Evolutionary conservation across 2,329 filamentous ascomycete genomes (phyloP).

Genomic region (Neoarthrinium moseri): DNA sequence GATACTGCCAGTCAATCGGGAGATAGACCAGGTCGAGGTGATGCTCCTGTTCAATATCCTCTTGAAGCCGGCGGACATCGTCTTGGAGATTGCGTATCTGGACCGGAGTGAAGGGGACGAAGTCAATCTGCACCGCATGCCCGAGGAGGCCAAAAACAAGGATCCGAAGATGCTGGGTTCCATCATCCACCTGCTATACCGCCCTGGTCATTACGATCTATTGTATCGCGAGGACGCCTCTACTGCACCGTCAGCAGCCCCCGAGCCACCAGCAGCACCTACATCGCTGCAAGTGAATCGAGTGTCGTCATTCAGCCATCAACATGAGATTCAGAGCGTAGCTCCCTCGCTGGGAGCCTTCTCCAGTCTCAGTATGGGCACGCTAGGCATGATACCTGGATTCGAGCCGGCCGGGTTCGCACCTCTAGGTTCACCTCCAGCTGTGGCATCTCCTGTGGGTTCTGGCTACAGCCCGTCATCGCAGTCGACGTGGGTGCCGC

Average conservation of each 20-base stretch:
- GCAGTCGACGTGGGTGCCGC: slow-evolving; percentile 35
- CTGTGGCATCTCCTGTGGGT: slow-evolving; percentile 32
- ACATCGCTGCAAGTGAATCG: slow-evolving; percentile 52
- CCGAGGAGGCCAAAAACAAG: slow-evolving; percentile 48
- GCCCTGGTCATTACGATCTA: slow-evolving; percentile 88
- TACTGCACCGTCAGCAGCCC: slow-evolving; percentile 21
- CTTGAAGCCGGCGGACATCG: slow-evolving; percentile 74
- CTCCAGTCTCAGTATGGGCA: slow-evolving; percentile 39
- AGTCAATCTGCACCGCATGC: slow-evolving; percentile 71
- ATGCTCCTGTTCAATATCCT: slow-evolving; percentile 75
- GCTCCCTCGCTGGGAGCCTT: slow-evolving; percentile 39
- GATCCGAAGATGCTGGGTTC: slow-evolving; percentile 43
- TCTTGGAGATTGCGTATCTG: slow-evolving; percentile 86
- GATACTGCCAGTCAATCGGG: slow-evolving; percentile 73
- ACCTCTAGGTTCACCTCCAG: slow-evolving; percentile 32
- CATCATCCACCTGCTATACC: slow-evolving; percentile 61
- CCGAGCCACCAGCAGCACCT: slow-evolving; percentile 25
- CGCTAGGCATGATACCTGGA: slow-evolving; percentile 47
- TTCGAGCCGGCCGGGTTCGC: slow-evolving; percentile 32
- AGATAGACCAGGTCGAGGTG: slow-evolving; percentile 90
- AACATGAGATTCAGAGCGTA: slow-evolving; percentile 40
- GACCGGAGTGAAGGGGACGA: slow-evolving; percentile 78
- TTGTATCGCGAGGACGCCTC: slow-evolving; percentile 59
- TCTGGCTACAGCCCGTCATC: slow-evolving; percentile 32
- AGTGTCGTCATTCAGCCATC: slow-evolving; percentile 44